Evolutionary conservation across 148 eudicot genomes (phyloP).

Genomic region (Silene uniflora): DNA sequence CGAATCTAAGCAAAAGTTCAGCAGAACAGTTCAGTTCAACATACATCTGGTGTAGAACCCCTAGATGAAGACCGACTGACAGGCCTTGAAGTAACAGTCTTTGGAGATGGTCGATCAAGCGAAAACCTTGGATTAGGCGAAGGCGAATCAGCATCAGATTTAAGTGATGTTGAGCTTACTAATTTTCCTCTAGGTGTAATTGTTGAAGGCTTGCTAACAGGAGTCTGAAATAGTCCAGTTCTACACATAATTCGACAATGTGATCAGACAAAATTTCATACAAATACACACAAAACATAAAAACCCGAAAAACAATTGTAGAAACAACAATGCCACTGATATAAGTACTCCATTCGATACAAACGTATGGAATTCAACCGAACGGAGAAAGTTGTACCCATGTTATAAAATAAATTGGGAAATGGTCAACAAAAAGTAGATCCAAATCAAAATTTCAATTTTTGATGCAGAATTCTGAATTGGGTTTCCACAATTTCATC

Average conservation of each 20-base stretch:
- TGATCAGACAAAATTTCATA: background rate
- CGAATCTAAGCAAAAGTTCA: background rate
- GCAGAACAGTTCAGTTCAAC: slow-evolving; percentile 19
- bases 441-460: slow-evolving; percentile 22
- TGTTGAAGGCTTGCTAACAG: slow-evolving; percentile 50
- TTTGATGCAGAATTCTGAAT: slow-evolving; percentile 13
- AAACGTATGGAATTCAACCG: too few relatives aligned
- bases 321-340: slow-evolving; percentile 3
- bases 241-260: slow-evolving; percentile 36
- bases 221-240: slow-evolving; percentile 61
- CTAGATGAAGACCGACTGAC: slow-evolving; percentile 47
- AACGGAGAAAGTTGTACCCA: slow-evolving; percentile 12
- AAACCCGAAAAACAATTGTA: background rate
- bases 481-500: background rate
- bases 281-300: background rate
- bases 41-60: slow-evolving; percentile 58
- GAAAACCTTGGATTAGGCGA: slow-evolving; percentile 62
- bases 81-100: slow-evolving; percentile 55
- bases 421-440: slow-evolving; percentile 20
- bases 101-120: slow-evolving; percentile 32
- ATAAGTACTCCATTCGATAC: background rate
- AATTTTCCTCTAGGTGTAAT: slow-evolving; percentile 55
- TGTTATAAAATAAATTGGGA: slow-evolving; percentile 18
- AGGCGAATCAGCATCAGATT: slow-evolving; percentile 65
- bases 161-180: slow-evolving; percentile 41